Evolutionary conservation across 2,329 filamentous ascomycete species (phyloP), one percentile per base, ranked within the genome.

Genomic region (Davidsoniella virescens): DNA sequence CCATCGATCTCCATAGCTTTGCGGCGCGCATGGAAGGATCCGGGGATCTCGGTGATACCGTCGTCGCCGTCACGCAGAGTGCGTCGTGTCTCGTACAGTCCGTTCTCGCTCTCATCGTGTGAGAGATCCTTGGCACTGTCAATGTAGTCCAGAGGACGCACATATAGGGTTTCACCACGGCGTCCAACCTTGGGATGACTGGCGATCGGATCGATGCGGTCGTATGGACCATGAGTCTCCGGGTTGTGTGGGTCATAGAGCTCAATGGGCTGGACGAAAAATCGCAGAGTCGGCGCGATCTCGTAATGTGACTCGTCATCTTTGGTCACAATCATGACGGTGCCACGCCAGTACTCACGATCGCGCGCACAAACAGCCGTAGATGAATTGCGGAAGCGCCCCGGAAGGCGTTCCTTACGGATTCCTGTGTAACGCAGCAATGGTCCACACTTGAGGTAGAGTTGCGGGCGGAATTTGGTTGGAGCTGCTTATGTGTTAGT

Each of bases 291-390:
- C 3, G 92, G 92, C 0, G 75, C 75, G 44, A 86, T 80, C 42
- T 80, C 76, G 60, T 95, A 94, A 0, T 82, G 84, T 2, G 90
- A 96, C 39, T 82, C 76, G 2, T 77, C 73, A 60, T 98, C 90
- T 48, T 80, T 74, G 0, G 92, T 96, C 18, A 98, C 87, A 58
- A 98, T 94, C 86, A 98, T 87, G 52, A 96, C 74, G 54, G 80
- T 93, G 4, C 92, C 92, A 62, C 88, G 78, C 92, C 92, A 98
- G 17, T 90, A 79, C 58, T 94, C 86, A 47, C 78, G 75, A 41
- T 86, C 80, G 0, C 60, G 49, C 10, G 60, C 51, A 1, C 42
- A 40, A 14, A 44, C 47, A 2, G 38, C 43, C 20, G 38, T 38
- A 7, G 59, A 56, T 55, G 60, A 62, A 56, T 62, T 51, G 60